These are phyloP conservation scores for Plantago major DNA, from an alignment of 257 asterid species.

Conservation along the genomic window DNA sequence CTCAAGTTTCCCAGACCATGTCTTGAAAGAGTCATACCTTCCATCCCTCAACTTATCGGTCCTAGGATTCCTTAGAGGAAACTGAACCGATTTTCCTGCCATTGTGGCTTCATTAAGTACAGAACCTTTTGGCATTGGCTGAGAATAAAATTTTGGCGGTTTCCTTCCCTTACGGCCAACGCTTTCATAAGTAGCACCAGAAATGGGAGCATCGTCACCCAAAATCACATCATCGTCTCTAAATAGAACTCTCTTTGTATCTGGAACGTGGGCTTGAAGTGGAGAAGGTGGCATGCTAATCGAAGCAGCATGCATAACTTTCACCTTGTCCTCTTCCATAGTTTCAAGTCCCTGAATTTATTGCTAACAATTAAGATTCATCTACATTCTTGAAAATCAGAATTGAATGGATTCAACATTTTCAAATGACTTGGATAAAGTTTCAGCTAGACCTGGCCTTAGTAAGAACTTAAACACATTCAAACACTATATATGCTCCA, in stretches of 20 bases:
- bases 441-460: no score
- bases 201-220: neutral
- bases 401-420: no score
- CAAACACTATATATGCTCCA: no score
- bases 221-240: slow-evolving; percentile 16
- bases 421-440: no score
- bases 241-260: slow-evolving; percentile 35
- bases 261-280: slow-evolving; percentile 18
- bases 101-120: slow-evolving; percentile 24
- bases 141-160: slow-evolving; percentile 43
- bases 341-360: slow-evolving; percentile 36
- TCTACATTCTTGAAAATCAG: no score
- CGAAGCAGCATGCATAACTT: slow-evolving; percentile 38
- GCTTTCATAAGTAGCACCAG: neutral
- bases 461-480: no score
- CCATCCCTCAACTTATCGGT: slow-evolving; percentile 35
- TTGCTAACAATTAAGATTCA: neutral
- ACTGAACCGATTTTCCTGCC: slow-evolving; percentile 20
- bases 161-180: neutral
- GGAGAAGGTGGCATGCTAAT: slow-evolving; percentile 79
- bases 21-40: slow-evolving; percentile 71
- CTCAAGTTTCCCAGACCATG: slow-evolving; percentile 78
- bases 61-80: slow-evolving; percentile 35
- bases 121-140: slow-evolving; percentile 47
- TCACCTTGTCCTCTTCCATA: slow-evolving; percentile 17